phyloP scores from a whole-genome alignment of 768 basidiomycete species.

The Saitozyma podzolica region DNA sequence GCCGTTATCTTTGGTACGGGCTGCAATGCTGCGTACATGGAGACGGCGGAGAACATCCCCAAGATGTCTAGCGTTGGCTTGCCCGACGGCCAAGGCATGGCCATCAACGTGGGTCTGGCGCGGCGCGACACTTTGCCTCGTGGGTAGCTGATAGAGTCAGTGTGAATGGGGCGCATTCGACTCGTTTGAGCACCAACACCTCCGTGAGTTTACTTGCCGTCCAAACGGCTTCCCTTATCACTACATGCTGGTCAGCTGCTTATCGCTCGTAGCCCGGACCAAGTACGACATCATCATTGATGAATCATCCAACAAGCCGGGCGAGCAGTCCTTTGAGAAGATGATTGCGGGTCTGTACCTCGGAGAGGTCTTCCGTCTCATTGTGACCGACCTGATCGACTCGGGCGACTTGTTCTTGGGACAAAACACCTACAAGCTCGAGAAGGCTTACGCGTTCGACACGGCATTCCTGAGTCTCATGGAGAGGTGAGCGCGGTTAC shows the following conservation, averaged over 20 bases:
- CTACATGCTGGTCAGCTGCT: constrained; percentile 2
- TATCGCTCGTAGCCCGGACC: constrained; percentile 62
- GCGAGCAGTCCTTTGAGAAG: constrained; percentile 78
- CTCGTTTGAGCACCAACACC: constrained; percentile 88
- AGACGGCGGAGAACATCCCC: constrained; percentile 76
- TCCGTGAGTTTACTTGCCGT: constrained; percentile 57
- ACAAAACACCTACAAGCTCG: constrained; percentile 97
- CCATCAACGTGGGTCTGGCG: constrained; percentile 86
- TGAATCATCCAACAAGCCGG: constrained; percentile 91
- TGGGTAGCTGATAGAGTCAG: constrained; percentile 20
- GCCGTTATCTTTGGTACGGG: constrained; percentile 98
- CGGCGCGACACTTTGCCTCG: not conserved
- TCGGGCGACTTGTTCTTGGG: constrained; percentile 96
- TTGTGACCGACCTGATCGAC: constrained; percentile 92
- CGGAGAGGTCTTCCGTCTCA: constrained; percentile 92
- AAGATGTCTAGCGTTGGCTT: constrained; percentile 79
- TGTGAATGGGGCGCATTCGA: constrained; percentile 87
- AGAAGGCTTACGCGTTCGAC: constrained; percentile 87
- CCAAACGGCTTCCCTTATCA: not conserved
- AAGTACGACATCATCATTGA: constrained; percentile 93
- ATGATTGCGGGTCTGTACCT: constrained; percentile 95
- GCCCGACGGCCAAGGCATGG: constrained; percentile 67
- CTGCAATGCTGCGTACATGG: constrained; percentile 98
- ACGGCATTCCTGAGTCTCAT: constrained; percentile 96
- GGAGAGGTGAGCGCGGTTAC: constrained; percentile 66